These are phyloP conservation scores for Kregervanrija pseudodelftensis DNA, from an alignment of 805 yeast genomes.

Conservation along the genomic window DNA sequence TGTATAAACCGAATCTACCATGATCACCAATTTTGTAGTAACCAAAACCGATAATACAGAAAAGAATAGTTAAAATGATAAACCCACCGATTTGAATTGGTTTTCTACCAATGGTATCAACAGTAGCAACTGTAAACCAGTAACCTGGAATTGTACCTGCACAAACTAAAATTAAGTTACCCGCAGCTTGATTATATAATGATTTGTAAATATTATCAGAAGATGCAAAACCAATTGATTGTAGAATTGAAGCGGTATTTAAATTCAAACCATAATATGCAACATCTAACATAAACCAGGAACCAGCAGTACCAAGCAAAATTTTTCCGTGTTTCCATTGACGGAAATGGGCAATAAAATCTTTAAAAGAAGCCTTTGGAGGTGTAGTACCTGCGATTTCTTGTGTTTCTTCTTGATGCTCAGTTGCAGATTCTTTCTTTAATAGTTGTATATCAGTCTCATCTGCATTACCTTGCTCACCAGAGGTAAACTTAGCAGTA, in stretches of 20 bases:
- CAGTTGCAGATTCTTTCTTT: conserved; percentile 19
- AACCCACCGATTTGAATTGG: conserved; percentile 77
- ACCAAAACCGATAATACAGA: conserved; percentile 79
- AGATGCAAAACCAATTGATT: conserved; percentile 79
- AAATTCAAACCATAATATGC: conserved; percentile 87
- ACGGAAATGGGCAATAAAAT: conserved; percentile 64
- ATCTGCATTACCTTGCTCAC: conserved; percentile 42
- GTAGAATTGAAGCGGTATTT: conserved; percentile 72
- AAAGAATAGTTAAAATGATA: conserved; percentile 57
- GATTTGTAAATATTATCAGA: conserved; percentile 60
- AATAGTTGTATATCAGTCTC: conserved; percentile 35
- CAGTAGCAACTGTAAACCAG: conserved; percentile 76
- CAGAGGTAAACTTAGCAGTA: conserved; percentile 41
- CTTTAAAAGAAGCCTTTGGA: conserved; percentile 74
- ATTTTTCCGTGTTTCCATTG: conserved; percentile 87
- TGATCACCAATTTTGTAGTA: conserved; percentile 60
- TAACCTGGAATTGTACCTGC: conserved; percentile 96
- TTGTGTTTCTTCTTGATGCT: conserved; percentile 34
- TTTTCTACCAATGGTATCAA: conserved; percentile 80
- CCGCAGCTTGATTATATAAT: conserved; percentile 75
- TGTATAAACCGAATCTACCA: conserved; percentile 70
- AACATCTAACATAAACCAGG: conserved; percentile 87
- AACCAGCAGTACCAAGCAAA: conserved; percentile 81
- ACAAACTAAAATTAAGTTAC: conserved; percentile 86
- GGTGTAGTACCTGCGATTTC: conserved; percentile 27